phyloP scores from a whole-genome alignment of 768 basidiomycete genomes.

The Kwoniella dendrophila region DNA sequence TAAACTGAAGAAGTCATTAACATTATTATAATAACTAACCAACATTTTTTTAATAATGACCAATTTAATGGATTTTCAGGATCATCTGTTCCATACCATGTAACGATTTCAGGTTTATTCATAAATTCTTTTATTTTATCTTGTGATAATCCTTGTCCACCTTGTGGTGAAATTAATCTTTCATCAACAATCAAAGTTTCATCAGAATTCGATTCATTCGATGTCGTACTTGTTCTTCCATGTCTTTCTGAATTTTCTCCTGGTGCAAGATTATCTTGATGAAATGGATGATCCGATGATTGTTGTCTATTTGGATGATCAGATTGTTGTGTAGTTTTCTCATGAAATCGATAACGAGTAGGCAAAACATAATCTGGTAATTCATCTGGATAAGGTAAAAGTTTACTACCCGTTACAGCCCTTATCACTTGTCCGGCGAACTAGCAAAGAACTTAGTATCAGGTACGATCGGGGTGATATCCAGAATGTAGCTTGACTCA shows the following conservation, averaged over 20 bases:
- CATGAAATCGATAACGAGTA: conserved; percentile 25
- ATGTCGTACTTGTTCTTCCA: conserved; percentile 5
- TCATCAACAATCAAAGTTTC: conserved; percentile 18
- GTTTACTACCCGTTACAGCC: conserved; percentile 17
- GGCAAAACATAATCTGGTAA: conserved; percentile 33
- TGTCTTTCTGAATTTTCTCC: conserved; percentile 6
- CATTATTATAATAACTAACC: conserved; percentile 36
- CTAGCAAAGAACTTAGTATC: conserved; percentile 5
- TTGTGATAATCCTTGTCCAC: conserved; percentile 11
- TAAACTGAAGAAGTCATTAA: conserved; percentile 47
- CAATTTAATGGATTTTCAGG: conserved; percentile 48
- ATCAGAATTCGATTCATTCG: conserved; percentile 19
- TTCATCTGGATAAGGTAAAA: conserved; percentile 38
- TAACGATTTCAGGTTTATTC: conserved; percentile 34
- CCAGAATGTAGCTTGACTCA: conserved; percentile 11
- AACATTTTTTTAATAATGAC: conserved; percentile 42
- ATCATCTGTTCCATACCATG: conserved; percentile 49
- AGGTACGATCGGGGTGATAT: background rate
- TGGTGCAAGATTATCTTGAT: conserved; percentile 15
- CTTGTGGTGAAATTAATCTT: conserved; percentile 14
- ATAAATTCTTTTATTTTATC: conserved; percentile 24
- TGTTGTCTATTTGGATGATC: conserved; percentile 5
- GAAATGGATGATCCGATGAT: conserved; percentile 18
- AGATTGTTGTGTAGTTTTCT: conserved; percentile 12
- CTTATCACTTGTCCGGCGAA: conserved; percentile 35